A percentile compares a stretch with the other conserved stretches of the same genome.
Conservation (phyloP, 805 yeast species). For the Jamesozyma jinghongensis region DNA sequence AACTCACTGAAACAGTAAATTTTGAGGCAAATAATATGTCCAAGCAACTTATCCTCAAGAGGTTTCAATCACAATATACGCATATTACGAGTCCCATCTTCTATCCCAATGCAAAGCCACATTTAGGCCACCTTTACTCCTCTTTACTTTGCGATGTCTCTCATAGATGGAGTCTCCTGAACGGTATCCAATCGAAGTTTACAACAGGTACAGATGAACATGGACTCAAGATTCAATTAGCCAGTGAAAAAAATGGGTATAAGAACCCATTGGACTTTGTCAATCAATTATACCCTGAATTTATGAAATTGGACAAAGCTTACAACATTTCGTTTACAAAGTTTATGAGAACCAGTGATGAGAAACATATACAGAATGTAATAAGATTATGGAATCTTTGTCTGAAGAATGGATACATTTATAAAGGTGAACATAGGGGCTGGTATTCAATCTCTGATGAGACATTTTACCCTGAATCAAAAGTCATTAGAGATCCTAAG, state of each 20-base stretch:
- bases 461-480: conserved; percentile 81
- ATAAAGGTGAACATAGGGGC: conserved; percentile 77
- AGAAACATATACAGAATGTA: conserved; percentile 63
- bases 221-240: conserved; percentile 86
- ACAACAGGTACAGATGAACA: conserved; percentile 97
- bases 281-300: conserved; percentile 56
- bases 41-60: not conserved
- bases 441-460: conserved; percentile 96
- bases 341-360: conserved; percentile 86
- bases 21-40: too few species aligned
- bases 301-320: conserved; percentile 50
- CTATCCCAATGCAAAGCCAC: conserved; percentile 93
- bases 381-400: conserved; percentile 60
- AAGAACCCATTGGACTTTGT: conserved; percentile 57
- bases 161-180: conserved; percentile 57
- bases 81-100: conserved; percentile 88
- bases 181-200: conserved; percentile 41
- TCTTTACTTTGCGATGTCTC: conserved; percentile 76
- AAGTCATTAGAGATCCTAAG: conserved; percentile 38
- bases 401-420: conserved; percentile 52
- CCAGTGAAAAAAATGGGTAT: conserved; percentile 49
- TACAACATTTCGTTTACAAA: conserved; percentile 56
- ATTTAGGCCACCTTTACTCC: conserved; percentile 85
- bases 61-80: conserved; percentile 3
- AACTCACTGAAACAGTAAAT: too few species aligned